Conservation (phyloP, 129 eudicot species). For the Arctium lappa region DNA sequence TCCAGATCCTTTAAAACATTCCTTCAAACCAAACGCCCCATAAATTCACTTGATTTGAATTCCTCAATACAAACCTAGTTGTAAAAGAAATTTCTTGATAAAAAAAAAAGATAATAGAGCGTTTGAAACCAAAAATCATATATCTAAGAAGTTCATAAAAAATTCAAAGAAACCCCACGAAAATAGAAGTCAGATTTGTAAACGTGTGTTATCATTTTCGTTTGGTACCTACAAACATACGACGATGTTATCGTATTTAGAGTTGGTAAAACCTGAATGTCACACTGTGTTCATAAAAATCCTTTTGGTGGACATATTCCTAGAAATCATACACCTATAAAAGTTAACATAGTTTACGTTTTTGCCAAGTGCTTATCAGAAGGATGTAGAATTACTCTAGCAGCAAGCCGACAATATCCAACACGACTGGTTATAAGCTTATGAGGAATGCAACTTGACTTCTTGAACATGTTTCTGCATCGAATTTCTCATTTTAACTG, state of each 20-base stretch:
- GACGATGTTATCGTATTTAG: no score
- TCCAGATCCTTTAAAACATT: no score
- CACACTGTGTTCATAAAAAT: no score
- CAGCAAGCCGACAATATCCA: neutral
- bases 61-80: no score
- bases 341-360: neutral
- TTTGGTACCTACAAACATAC: neutral
- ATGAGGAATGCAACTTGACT: neutral
- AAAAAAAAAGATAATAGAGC: no score
- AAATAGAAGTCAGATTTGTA: neutral
- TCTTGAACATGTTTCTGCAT: neutral
- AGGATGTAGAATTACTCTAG: neutral
- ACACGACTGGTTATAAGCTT: neutral
- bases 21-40: no score
- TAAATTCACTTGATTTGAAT: no score
- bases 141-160: neutral
- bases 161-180: neutral
- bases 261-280: neutral
- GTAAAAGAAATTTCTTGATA: no score
- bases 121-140: no score
- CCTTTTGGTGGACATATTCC: no score
- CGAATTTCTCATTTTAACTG: neutral
- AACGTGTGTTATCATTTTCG: neutral
- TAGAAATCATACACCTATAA: neutral
- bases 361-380: neutral